Evolutionary conservation across 2,329 filamentous ascomycete species (phyloP).

Genomic region (Hirsutella thompsonii): DNA sequence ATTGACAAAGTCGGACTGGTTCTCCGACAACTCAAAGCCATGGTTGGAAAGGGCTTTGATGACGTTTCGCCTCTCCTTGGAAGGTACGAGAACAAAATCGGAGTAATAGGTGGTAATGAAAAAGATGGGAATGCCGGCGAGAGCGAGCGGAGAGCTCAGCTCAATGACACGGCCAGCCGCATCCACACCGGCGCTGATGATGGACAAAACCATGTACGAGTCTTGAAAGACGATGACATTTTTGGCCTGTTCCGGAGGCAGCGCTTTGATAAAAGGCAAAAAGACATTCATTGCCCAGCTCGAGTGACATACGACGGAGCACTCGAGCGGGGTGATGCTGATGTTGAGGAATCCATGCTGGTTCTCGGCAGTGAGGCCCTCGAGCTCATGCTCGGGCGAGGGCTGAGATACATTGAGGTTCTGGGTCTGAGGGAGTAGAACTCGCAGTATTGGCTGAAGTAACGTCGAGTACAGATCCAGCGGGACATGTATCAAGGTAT

Average conservation of each 20-base stretch:
- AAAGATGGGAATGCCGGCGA: constrained; percentile 92
- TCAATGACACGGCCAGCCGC: constrained; percentile 86
- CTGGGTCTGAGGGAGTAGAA: constrained; percentile 58
- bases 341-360: constrained; percentile 83
- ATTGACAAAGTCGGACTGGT: constrained; percentile 54
- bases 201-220: constrained; percentile 77
- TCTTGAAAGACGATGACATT: constrained; percentile 66
- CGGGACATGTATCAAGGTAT: constrained; percentile 85
- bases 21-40: constrained; percentile 74
- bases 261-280: constrained; percentile 50
- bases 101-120: constrained; percentile 98
- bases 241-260: constrained; percentile 40
- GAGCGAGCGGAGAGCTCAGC: constrained; percentile 75
- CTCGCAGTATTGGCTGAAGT: constrained; percentile 73
- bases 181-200: constrained; percentile 81
- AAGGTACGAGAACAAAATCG: constrained; percentile 87
- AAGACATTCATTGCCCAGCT: constrained; percentile 65
- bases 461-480: constrained; percentile 65
- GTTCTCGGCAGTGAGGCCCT: constrained; percentile 35
- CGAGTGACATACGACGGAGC: constrained; percentile 78
- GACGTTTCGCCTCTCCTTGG: constrained; percentile 60
- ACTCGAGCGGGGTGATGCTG: constrained; percentile 83
- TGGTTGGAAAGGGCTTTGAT: constrained; percentile 62
- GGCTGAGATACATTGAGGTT: constrained; percentile 21
- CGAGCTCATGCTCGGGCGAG: constrained; percentile 23